Conservation (phyloP, 352 stramenopile genomes). For the Phytophthora litchii region DNA sequence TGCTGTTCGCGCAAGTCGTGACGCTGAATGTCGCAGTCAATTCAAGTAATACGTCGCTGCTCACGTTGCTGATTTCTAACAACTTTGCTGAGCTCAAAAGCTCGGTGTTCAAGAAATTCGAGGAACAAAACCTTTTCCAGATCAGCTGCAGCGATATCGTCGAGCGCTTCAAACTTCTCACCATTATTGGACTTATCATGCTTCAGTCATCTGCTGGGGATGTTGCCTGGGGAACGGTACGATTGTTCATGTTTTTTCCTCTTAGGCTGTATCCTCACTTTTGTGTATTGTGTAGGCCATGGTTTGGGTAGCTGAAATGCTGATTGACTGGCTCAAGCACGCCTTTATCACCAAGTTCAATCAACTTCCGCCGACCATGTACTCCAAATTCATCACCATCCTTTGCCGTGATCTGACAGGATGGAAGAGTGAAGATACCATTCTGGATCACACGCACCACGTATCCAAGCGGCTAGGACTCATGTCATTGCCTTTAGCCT, state of each 20-base stretch:
- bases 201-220: constrained; percentile 86
- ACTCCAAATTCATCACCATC: constrained; percentile 95
- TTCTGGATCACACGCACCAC: constrained; percentile 95
- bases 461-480: constrained; percentile 94
- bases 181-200: constrained; percentile 96
- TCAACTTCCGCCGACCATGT: constrained; percentile 92
- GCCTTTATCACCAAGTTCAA: constrained; percentile 99
- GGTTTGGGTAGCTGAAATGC: constrained; percentile 93
- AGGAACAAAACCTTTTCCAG: constrained; percentile 97
- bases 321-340: constrained; percentile 99
- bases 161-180: constrained; percentile 97
- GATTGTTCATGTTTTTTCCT: constrained; percentile 7
- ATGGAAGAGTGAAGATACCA: constrained; percentile 91
- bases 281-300: constrained; percentile 53
- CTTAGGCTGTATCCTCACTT: constrained; percentile 2
- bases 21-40: constrained; percentile 98
- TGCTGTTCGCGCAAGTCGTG: constrained; percentile 97
- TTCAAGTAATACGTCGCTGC: constrained; percentile 92
- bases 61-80: constrained; percentile 96
- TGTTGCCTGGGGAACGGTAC: constrained; percentile 77
- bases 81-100: constrained; percentile 99
- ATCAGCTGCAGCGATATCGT: constrained; percentile 97
- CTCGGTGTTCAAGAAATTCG: constrained; percentile 98
- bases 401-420: constrained; percentile 94
- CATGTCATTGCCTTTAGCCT: constrained; percentile 94